Evolutionary conservation across 495 filamentous ascomycete species (phyloP).

Genomic region (Pyronema omphalodes): DNA sequence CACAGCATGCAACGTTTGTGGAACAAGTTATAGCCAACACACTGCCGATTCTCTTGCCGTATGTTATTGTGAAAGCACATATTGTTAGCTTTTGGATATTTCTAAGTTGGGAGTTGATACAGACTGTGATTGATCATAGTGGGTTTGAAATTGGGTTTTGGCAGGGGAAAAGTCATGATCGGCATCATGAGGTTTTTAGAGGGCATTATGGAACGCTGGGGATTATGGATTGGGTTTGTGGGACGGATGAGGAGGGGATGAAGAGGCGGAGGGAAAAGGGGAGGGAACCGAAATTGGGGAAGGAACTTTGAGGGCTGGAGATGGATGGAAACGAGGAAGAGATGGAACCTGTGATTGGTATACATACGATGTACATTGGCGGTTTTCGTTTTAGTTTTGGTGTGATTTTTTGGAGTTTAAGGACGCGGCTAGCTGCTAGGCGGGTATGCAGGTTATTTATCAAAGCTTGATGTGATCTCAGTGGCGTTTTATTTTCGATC

Average conservation of each 20-base stretch:
- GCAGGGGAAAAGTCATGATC: conserved; percentile 32
- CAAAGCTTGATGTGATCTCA: too few species aligned
- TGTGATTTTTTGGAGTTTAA: too few species aligned
- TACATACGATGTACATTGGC: too few species aligned
- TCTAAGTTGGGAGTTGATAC: background rate
- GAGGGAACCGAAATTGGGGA: background rate
- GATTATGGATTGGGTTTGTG: conserved; percentile 26
- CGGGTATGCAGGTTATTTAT: too few species aligned
- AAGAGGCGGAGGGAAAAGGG: conserved; percentile 8
- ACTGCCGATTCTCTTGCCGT: conserved; percentile 34
- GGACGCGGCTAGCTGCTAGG: too few species aligned
- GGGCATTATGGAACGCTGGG: conserved; percentile 26
- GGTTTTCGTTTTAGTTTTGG: too few species aligned
- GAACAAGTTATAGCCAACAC: conserved; percentile 37
- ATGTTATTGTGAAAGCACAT: conserved; percentile 29
- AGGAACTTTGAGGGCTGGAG: too few species aligned
- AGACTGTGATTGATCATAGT: background rate
- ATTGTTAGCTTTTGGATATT: conserved; percentile 19
- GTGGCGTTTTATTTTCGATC: too few species aligned
- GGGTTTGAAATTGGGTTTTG: background rate
- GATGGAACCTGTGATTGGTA: too few species aligned
- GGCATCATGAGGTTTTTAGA: conserved; percentile 31
- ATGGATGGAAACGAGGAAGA: too few species aligned
- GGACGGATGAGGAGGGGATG: conserved; percentile 17
- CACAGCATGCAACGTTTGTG: conserved; percentile 37